phyloP scores from a whole-genome alignment of 2,329 filamentous ascomycete genomes.

The Verticillium klebahnii region DNA sequence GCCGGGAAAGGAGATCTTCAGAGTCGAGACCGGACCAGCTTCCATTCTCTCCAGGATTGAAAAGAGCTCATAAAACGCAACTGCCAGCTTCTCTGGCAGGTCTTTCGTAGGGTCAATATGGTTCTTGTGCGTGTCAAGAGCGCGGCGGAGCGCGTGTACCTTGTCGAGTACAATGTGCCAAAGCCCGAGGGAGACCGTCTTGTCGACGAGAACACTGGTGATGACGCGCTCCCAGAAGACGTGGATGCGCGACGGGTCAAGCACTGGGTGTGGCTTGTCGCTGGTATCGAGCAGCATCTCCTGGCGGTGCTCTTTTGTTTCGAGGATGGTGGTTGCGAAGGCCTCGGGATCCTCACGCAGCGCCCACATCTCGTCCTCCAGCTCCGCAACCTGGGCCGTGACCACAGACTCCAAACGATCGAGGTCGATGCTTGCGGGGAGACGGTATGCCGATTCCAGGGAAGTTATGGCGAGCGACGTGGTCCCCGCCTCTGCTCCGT shows the following conservation, averaged over 20 bases:
- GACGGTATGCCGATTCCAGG: slow-evolving; percentile 47
- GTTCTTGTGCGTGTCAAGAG: background rate
- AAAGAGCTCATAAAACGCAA: slow-evolving; percentile 5
- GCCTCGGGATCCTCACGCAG: slow-evolving; percentile 56
- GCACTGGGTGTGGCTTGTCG: slow-evolving; percentile 22
- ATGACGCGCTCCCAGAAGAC: slow-evolving; percentile 36
- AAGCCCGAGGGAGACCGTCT: slow-evolving; percentile 9
- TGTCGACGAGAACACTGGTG: slow-evolving; percentile 22
- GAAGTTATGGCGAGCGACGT: slow-evolving; percentile 33
- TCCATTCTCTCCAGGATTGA: slow-evolving; percentile 1
- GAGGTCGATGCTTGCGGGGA: slow-evolving; percentile 42
- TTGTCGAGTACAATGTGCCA: slow-evolving; percentile 3
- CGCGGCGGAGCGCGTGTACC: background rate
- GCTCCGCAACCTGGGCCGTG: slow-evolving; percentile 30
- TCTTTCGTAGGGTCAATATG: slow-evolving; percentile 14
- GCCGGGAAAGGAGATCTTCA: slow-evolving; percentile 15
- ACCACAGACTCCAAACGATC: slow-evolving; percentile 37
- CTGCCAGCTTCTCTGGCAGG: slow-evolving; percentile 18
- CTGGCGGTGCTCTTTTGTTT: slow-evolving; percentile 40
- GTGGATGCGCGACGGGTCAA: slow-evolving; percentile 9
- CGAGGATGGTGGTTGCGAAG: slow-evolving; percentile 39
- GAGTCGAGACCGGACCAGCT: slow-evolving; percentile 1
- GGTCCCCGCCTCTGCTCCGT: slow-evolving; percentile 22
- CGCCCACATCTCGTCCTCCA: slow-evolving; percentile 49
- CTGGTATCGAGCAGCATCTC: slow-evolving; percentile 36